Evolutionary conservation across 1,284 basidiomycete species (phyloP).

Genomic region (Caloboletus firmus): DNA sequence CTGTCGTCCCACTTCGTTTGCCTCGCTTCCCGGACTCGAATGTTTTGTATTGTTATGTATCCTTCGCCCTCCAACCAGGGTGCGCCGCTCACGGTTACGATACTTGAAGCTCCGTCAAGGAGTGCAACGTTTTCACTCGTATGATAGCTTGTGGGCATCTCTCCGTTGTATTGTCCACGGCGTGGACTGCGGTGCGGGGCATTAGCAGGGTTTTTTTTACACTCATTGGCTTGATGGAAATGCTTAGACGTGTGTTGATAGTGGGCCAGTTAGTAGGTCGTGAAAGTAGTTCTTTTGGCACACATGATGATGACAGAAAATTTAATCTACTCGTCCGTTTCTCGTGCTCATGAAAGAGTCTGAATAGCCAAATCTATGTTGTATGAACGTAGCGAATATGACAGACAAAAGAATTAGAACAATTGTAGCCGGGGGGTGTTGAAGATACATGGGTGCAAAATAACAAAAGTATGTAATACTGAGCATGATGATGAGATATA

Average conservation of each 20-base stretch:
- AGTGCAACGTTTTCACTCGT: constrained; percentile 17
- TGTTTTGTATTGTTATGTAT: constrained; percentile 39
- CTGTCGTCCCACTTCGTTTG: not conserved
- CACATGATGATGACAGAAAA: constrained; percentile 5
- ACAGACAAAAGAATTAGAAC: constrained; percentile 3
- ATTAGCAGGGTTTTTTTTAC: constrained; percentile 10
- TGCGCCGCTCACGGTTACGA: constrained; percentile 8
- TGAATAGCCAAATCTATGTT: not conserved
- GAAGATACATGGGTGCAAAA: constrained; percentile 27
- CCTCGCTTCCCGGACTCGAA: constrained; percentile 20
- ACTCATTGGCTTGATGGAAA: constrained; percentile 5
- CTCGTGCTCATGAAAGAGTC: not conserved
- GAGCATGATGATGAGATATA: constrained; percentile 18
- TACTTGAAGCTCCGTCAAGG: constrained; percentile 19
- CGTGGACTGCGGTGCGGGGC: constrained; percentile 22
- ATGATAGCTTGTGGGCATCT: constrained; percentile 16
- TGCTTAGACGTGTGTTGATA: constrained; percentile 18
- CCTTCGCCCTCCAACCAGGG: constrained; percentile 1
- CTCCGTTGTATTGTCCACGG: constrained; percentile 6
- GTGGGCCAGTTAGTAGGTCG: constrained; percentile 5
- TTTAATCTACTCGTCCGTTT: constrained; percentile 2
- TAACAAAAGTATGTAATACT: constrained; percentile 20
- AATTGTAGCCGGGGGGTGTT: constrained; percentile 2
- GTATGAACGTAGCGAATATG: not conserved
- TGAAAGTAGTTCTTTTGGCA: constrained; percentile 2